Evolutionary conservation across 305 asterid genomes (phyloP).

Genomic region (Fraxinus sp.): DNA sequence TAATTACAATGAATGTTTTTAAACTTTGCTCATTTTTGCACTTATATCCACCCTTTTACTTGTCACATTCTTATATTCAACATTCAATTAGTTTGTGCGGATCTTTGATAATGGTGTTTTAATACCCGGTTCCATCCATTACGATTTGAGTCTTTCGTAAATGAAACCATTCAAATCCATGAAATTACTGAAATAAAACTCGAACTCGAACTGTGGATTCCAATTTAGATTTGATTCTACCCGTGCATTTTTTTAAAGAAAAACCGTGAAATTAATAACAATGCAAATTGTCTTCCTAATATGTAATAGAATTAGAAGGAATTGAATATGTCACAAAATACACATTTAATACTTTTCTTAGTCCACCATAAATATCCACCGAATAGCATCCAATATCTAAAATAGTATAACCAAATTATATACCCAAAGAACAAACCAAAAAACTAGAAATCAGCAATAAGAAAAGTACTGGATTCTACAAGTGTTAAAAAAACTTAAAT

Average conservation of each 20-base stretch:
- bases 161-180: too few relatives aligned
- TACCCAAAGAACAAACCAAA: neutral
- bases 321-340: too few relatives aligned
- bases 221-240: too few relatives aligned
- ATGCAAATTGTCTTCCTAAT: too few relatives aligned
- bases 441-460: neutral
- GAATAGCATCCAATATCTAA: too few relatives aligned
- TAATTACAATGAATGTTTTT: too few relatives aligned
- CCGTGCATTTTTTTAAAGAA: neutral
- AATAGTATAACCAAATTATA: neutral
- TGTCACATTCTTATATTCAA: neutral
- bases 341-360: too few relatives aligned
- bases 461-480: neutral
- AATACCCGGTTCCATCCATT: too few relatives aligned
- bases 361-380: too few relatives aligned
- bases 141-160: neutral
- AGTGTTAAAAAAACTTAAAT: too few relatives aligned
- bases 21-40: neutral
- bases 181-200: neutral
- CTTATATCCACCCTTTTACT: neutral
- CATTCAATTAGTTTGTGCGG: neutral
- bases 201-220: too few relatives aligned
- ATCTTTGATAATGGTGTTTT: neutral
- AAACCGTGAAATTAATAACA: neutral
- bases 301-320: too few relatives aligned